Evolutionary conservation across 345 rosid species (phyloP).

Genomic region (Crucihimalaya himalaica): DNA sequence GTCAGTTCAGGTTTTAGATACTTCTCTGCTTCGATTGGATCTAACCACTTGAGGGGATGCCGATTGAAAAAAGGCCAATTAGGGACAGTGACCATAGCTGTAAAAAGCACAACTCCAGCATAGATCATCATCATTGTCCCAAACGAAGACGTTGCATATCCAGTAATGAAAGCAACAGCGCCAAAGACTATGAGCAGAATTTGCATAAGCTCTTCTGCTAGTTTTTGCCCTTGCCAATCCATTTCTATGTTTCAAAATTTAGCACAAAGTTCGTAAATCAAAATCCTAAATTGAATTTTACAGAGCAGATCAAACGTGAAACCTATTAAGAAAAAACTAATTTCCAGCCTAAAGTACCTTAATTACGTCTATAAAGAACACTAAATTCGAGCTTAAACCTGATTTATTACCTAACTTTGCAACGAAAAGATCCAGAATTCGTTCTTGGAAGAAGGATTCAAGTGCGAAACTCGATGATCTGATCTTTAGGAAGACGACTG

Average conservation of each 20-base stretch:
- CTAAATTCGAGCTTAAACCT: not conserved
- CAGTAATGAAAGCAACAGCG: slow-evolving; percentile 50
- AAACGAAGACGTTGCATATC: slow-evolving; percentile 65
- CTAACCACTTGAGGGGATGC: slow-evolving; percentile 77
- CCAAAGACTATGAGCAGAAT: slow-evolving; percentile 58
- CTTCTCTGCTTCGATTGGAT: slow-evolving; percentile 67
- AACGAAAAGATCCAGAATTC: not conserved
- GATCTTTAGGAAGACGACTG: not conserved
- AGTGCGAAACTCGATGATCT: not conserved
- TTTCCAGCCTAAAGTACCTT: not conserved
- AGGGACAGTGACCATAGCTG: slow-evolving; percentile 63
- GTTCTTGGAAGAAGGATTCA: not conserved
- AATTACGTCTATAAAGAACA: not conserved
- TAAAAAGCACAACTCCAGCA: slow-evolving; percentile 64
- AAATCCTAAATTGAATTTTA: not conserved
- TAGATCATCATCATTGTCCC: slow-evolving; percentile 58
- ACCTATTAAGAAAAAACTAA: not conserved
- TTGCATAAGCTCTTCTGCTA: slow-evolving; percentile 20
- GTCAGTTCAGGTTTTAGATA: slow-evolving; percentile 61
- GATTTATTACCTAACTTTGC: not conserved
- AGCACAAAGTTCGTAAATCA: not conserved
- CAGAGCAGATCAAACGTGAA: not conserved
- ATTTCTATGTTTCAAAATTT: slow-evolving; percentile 33
- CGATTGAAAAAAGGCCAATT: slow-evolving; percentile 78
- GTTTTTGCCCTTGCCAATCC: slow-evolving; percentile 96